These are phyloP conservation scores for Epichloe bromicola DNA, from an alignment of 2,329 filamentous ascomycete genomes.

Conservation along the genomic window DNA sequence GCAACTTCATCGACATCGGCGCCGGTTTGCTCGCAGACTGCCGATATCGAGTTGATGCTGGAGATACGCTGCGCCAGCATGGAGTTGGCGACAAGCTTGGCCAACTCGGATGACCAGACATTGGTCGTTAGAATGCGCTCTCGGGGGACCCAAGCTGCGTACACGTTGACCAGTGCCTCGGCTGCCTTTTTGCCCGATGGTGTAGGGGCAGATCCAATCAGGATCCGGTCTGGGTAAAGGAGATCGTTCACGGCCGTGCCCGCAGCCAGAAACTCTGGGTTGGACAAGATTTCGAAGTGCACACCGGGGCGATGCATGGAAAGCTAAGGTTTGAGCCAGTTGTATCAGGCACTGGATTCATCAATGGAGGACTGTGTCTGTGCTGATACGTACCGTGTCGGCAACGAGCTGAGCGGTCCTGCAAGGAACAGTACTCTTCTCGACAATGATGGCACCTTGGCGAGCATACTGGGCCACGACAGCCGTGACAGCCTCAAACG, in stretches of 20 bases:
- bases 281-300: conserved; percentile 64
- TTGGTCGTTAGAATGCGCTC: conserved; percentile 59
- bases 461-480: conserved; percentile 55
- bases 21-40: conserved; percentile 63
- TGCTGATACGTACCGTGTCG: conserved; percentile 41
- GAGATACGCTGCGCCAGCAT: conserved; percentile 71
- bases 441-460: conserved; percentile 59
- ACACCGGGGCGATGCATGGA: conserved; percentile 46
- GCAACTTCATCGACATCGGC: conserved; percentile 65
- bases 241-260: conserved; percentile 64
- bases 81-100: conserved; percentile 68
- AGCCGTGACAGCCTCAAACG: conserved; percentile 55
- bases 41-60: conserved; percentile 71
- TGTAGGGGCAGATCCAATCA: conserved; percentile 58
- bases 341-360: neutral
- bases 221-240: conserved; percentile 55
- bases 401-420: conserved; percentile 57
- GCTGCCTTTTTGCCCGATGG: conserved; percentile 48
- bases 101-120: conserved; percentile 64
- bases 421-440: conserved; percentile 72
- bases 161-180: conserved; percentile 49
- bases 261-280: conserved; percentile 70
- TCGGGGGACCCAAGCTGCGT: conserved; percentile 58
- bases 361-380: neutral
- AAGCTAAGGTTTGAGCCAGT: conserved; percentile 25